Percentiles rank a stretch among this genome's conserved stretches.
These are phyloP conservation scores for Nidula microcarpa DNA, from an alignment of 768 basidiomycete genomes.

Conservation along the genomic window DNA sequence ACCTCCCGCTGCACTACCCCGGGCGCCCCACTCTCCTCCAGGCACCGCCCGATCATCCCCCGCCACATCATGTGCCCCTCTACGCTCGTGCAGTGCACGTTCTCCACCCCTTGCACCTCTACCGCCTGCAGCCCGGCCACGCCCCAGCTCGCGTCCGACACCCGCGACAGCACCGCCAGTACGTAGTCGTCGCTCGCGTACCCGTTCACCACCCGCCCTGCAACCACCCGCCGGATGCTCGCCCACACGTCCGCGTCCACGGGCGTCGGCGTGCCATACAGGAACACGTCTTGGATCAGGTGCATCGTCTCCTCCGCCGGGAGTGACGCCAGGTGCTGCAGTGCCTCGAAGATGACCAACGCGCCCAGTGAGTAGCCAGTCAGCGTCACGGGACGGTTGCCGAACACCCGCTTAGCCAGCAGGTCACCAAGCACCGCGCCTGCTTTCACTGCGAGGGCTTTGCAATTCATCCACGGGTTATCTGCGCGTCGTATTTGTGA, in stretches of 20 bases:
- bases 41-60: constrained; percentile 41
- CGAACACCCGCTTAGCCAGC: constrained; percentile 46
- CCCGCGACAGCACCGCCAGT: constrained; percentile 47
- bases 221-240: constrained; percentile 41
- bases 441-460: constrained; percentile 46
- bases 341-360: constrained; percentile 53
- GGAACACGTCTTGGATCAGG: constrained; percentile 50
- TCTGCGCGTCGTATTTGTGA: constrained; percentile 24
- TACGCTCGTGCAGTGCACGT: constrained; percentile 42
- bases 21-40: constrained; percentile 34
- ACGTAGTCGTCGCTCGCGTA: constrained; percentile 51
- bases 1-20: constrained; percentile 34
- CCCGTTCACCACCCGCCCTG: constrained; percentile 53
- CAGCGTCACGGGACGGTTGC: constrained; percentile 50
- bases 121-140: constrained; percentile 50
- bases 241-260: constrained; percentile 40
- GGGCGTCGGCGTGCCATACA: constrained; percentile 49
- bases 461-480: constrained; percentile 59
- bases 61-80: constrained; percentile 51
- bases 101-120: constrained; percentile 48
- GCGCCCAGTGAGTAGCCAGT: constrained; percentile 57
- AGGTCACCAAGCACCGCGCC: constrained; percentile 53
- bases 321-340: constrained; percentile 42
- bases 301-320: constrained; percentile 40
- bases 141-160: constrained; percentile 41